phyloP scores from a whole-genome alignment of 164 flowering plant species.

The Houttuynia cordata region DNA sequence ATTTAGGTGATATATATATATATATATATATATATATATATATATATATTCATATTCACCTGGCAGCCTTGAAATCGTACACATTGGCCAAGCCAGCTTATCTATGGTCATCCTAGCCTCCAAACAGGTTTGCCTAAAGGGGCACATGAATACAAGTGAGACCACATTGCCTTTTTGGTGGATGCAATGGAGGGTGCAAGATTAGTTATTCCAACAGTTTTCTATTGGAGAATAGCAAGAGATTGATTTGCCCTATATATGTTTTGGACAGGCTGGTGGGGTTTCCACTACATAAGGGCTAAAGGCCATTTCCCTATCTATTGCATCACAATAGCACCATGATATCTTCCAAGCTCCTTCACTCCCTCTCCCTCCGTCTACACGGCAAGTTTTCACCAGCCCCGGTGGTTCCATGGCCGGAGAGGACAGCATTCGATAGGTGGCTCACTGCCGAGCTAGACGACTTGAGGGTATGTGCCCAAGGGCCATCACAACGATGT shows the following conservation, averaged over 20 bases:
- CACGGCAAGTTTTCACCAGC: conserved; percentile 6
- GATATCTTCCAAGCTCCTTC: conserved; percentile 12
- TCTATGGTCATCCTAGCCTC: not conserved
- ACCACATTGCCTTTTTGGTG: conserved; percentile 1
- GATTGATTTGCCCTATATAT: not conserved
- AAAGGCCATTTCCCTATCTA: not conserved
- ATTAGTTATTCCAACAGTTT: not conserved
- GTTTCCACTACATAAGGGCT: not conserved
- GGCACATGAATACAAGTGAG: not conserved
- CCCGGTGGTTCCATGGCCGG: conserved; percentile 20
- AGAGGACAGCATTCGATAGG: conserved; percentile 7
- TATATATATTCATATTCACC: not conserved
- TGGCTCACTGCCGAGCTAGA: conserved; percentile 11
- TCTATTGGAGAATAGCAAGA: not conserved
- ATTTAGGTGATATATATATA: too few species aligned
- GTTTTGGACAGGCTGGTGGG: not conserved
- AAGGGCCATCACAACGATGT: not conserved
- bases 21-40: too few species aligned
- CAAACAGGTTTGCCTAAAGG: conserved; percentile 3
- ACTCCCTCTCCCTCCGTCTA: conserved; percentile 10
- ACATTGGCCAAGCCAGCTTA: conserved; percentile 8
- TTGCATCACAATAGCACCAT: not conserved
- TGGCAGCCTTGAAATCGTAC: conserved; percentile 5
- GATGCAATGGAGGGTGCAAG: not conserved
- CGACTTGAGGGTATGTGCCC: not conserved